Evolutionary conservation across 768 basidiomycete species (phyloP).

Genomic region (Mycena epipterygia): DNA sequence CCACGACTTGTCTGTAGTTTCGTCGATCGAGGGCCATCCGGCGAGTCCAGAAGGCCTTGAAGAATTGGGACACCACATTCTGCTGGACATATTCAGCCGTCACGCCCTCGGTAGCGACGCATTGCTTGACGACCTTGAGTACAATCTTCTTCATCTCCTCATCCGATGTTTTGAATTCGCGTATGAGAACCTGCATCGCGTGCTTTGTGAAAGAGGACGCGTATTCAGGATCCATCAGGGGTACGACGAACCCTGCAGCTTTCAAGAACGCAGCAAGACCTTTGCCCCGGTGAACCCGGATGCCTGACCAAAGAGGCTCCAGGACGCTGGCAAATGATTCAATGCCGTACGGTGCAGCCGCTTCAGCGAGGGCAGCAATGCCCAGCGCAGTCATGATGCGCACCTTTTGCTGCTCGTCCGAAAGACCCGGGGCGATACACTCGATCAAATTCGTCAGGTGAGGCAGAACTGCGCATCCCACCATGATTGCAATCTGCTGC

Average conservation of each 20-base stretch:
- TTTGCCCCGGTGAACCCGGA: conserved; percentile 94
- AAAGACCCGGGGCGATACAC: conserved; percentile 91
- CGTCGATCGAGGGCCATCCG: conserved; percentile 97
- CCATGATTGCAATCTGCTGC: conserved; percentile 99
- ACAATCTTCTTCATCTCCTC: conserved; percentile 99
- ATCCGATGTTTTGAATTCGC: conserved; percentile 98
- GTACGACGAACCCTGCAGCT: conserved; percentile 99
- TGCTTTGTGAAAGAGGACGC: conserved; percentile 99
- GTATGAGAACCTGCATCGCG: conserved; percentile 96
- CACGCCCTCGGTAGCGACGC: conserved; percentile 97
- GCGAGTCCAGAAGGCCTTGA: conserved; percentile 98
- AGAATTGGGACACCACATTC: conserved; percentile 98
- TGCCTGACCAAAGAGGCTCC: conserved; percentile 94
- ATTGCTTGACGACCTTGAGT: conserved; percentile 98
- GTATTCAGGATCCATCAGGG: conserved; percentile 99
- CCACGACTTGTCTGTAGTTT: conserved; percentile 97
- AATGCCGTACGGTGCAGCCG: conserved; percentile 98
- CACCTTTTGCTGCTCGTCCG: conserved; percentile 96
- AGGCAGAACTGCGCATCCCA: conserved; percentile 98
- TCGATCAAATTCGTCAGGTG: conserved; percentile 96
- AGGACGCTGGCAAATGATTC: conserved; percentile 98
- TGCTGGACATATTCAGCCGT: conserved; percentile 94
- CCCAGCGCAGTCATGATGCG: conserved; percentile 94
- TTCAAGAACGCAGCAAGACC: conserved; percentile 95
- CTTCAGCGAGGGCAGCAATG: conserved; percentile 95